Percentiles rank a stretch among this genome's conserved stretches.
These are phyloP conservation scores for Ilyonectria mors-panacis DNA, from an alignment of 2,329 filamentous ascomycete genomes.

Conservation along the genomic window DNA sequence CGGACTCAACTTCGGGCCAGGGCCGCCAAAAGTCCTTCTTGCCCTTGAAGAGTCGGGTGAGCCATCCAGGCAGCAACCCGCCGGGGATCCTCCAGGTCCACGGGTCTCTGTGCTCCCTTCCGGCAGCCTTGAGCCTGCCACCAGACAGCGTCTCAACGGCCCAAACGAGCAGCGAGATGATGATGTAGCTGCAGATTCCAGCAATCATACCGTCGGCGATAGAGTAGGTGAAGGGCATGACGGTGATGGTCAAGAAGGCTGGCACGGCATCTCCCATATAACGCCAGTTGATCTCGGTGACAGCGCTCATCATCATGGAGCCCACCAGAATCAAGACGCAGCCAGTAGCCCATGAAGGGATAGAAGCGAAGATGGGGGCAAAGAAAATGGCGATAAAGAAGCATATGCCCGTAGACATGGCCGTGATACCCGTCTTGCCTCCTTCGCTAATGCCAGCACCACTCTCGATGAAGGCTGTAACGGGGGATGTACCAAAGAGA, in stretches of 20 bases:
- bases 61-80: constrained; percentile 83
- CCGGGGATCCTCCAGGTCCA: constrained; percentile 86
- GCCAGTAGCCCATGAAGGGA: constrained; percentile 90
- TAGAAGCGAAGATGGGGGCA: constrained; percentile 90
- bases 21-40: constrained; percentile 81
- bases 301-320: constrained; percentile 84
- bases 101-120: constrained; percentile 82
- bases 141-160: constrained; percentile 75
- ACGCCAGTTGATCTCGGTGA: constrained; percentile 88
- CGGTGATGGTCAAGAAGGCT: constrained; percentile 84
- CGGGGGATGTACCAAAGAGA: constrained; percentile 82
- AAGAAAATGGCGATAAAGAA: constrained; percentile 93
- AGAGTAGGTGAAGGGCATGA: constrained; percentile 93
- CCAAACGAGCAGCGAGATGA: constrained; percentile 81
- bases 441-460: constrained; percentile 92
- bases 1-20: neutral
- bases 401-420: constrained; percentile 82
- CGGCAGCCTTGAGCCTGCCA: constrained; percentile 80
- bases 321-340: constrained; percentile 90
- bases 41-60: constrained; percentile 73
- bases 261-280: constrained; percentile 89
- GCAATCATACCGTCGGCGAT: constrained; percentile 92
- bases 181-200: constrained; percentile 82
- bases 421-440: constrained; percentile 85
- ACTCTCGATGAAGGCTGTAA: constrained; percentile 90